Evolutionary conservation across 352 stramenopile species (phyloP).

Genomic region (Halophytophthora polymorphica): DNA sequence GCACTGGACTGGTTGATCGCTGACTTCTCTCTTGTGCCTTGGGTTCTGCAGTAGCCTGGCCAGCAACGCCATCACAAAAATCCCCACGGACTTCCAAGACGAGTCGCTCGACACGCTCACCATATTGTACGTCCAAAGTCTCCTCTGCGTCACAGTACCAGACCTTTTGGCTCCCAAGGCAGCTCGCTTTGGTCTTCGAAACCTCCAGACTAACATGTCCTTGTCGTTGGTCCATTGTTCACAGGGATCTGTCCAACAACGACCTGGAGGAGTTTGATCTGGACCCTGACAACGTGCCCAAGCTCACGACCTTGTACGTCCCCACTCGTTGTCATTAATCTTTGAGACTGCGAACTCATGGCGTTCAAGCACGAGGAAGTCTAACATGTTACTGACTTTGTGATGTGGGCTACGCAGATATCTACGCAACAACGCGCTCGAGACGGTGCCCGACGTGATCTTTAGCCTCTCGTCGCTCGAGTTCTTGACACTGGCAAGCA

Average conservation of each 20-base stretch:
- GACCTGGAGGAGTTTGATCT: slow-evolving; percentile 34
- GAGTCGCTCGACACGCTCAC: slow-evolving; percentile 40
- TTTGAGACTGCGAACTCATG: no score
- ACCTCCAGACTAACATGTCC: background rate
- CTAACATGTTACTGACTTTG: no score
- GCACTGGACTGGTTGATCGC: slow-evolving; percentile 5
- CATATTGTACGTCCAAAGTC: slow-evolving; percentile 42
- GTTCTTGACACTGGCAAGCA: slow-evolving; percentile 38
- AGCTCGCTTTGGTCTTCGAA: no score
- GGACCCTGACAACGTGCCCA: slow-evolving; percentile 34
- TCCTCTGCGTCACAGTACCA: background rate
- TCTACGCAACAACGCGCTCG: slow-evolving; percentile 50
- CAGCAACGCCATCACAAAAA: slow-evolving; percentile 35
- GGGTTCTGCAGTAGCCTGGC: slow-evolving; percentile 29
- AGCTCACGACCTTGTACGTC: slow-evolving; percentile 44
- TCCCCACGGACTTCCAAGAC: slow-evolving; percentile 37
- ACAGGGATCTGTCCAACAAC: slow-evolving; percentile 47
- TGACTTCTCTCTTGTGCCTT: background rate
- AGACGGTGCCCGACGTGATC: slow-evolving; percentile 40
- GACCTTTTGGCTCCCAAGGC: background rate
- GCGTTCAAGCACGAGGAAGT: no score
- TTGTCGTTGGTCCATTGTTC: background rate
- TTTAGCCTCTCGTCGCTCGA: slow-evolving; percentile 56
- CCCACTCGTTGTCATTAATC: no score
- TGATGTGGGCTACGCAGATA: slow-evolving; percentile 16